Percentiles rank a stretch among this genome's conserved stretches.
Conservation (phyloP, 2,329 filamentous ascomycete genomes). For the Scedosporium dehoogii region DNA sequence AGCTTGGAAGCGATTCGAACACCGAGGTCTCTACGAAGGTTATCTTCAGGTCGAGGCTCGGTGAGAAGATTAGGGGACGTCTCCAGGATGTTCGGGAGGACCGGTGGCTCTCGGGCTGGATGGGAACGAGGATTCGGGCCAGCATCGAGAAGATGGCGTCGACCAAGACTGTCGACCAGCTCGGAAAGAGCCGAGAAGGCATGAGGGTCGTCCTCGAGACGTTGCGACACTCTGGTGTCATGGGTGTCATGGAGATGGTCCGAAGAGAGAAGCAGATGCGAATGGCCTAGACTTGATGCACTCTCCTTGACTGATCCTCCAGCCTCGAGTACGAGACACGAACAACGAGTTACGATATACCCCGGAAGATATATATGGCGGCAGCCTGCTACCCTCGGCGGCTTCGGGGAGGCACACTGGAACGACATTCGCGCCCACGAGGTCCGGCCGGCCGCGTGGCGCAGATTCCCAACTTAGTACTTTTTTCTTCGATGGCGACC, state of each 20-base stretch:
- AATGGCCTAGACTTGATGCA: not conserved
- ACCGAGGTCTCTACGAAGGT: conserved; percentile 68
- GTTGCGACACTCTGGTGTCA: conserved; percentile 46
- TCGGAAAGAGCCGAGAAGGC: conserved; percentile 72
- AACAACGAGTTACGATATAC: not conserved
- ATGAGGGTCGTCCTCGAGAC: conserved; percentile 75
- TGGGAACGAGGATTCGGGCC: conserved; percentile 58
- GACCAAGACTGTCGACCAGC: conserved; percentile 65
- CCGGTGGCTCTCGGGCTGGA: conserved; percentile 42
- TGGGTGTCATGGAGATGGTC: conserved; percentile 47
- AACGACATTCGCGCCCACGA: not conserved
- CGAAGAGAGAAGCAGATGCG: conserved; percentile 24
- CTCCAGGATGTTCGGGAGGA: conserved; percentile 26
- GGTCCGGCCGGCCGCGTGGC: too few species aligned
- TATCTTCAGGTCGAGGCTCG: conserved; percentile 61
- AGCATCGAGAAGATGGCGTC: conserved; percentile 73
- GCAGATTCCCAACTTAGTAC: too few species aligned
- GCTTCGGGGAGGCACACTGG: too few species aligned
- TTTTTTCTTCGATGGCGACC: not conserved
- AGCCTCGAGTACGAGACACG: not conserved
- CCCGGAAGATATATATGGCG: too few species aligned
- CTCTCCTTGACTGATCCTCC: not conserved
- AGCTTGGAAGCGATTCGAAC: conserved; percentile 12
- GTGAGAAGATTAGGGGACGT: conserved; percentile 52
- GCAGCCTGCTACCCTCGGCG: too few species aligned